Evolutionary conservation across 2,329 filamentous ascomycete genomes (phyloP), one percentile per base, ranked within the genome.

Genomic region (Davidsoniella neocaledoniae): DNA sequence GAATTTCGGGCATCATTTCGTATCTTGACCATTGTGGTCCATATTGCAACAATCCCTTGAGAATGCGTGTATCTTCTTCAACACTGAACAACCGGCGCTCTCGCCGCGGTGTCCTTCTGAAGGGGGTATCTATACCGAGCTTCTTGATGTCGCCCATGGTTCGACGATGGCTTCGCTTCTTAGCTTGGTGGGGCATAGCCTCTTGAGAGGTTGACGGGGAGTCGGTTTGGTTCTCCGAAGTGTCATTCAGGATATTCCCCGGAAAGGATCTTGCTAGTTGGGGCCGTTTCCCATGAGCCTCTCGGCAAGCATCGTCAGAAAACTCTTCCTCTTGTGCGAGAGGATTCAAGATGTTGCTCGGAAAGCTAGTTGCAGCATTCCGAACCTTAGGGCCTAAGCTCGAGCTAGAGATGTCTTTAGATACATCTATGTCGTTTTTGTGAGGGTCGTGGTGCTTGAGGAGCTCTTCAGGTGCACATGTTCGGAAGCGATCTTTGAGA

Each of bases 1-100:
- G 76, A 66, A 60, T 76, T 79, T 25, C 66, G 66, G 12, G 70
- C 61, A 53, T 81, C 76, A 36, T 76, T 68, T 58, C 79, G 76
- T 17, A 81, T 81, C 59, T 73, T 76, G 76, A 79, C 77, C 78
- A 81, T 7, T 75, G 71, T 7, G 77, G 74, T 0, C 77, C 77
- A 57, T 80, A 79, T 3, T 68, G 58, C 38, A 75, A 65, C 37
- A 79, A 71, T 0, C 78, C 78, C 52, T 74, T 66, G 1, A 80
- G 64, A 42, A 81, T 81, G 55, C 78, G 73, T 26, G 64, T 65
- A 56, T 82, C 78, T 52, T 82, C 78, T 54, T 77, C 69, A 25
- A 76, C 73, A 0, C 76, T 76, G 54, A 81, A 82, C 0, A 74
- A 71, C 3, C 73, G 68, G 44, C 77, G 67, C 58, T 77, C 74